phyloP scores from a whole-genome alignment of 1,139 yeast species.

The Pichia sp. region DNA sequence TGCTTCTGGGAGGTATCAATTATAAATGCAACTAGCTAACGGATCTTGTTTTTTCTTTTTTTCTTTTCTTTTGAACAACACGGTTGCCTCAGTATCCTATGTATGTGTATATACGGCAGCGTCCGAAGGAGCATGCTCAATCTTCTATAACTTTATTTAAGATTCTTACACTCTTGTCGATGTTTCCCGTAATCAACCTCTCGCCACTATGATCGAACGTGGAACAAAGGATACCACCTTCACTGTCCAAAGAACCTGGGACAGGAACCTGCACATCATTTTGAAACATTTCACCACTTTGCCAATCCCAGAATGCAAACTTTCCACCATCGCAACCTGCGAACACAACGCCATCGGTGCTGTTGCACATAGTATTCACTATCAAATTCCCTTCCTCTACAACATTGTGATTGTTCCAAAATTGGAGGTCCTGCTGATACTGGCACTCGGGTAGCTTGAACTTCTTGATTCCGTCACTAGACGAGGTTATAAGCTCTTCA shows the following conservation, averaged over 20 bases:
- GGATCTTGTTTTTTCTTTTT: too few relatives aligned
- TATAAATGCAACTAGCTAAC: neutral
- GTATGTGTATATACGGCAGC: too few relatives aligned
- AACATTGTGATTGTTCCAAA: constrained; percentile 41
- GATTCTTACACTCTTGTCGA: constrained; percentile 82
- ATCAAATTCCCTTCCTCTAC: constrained; percentile 38
- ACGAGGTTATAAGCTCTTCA: constrained; percentile 73
- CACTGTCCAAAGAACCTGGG: constrained; percentile 68
- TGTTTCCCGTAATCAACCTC: constrained; percentile 79
- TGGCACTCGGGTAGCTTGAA: constrained; percentile 82
- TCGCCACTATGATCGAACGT: constrained; percentile 85
- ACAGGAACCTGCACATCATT: constrained; percentile 45
- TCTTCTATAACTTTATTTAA: constrained; percentile 57
- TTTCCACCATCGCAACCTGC: constrained; percentile 85
- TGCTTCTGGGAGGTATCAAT: constrained; percentile 4
- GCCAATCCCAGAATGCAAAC: constrained; percentile 75
- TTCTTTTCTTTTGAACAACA: neutral
- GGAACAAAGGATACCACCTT: constrained; percentile 66
- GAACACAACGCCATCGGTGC: constrained; percentile 63
- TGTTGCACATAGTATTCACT: constrained; percentile 60
- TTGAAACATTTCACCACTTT: constrained; percentile 61
- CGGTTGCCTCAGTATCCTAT: neutral
- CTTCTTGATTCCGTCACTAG: constrained; percentile 74
- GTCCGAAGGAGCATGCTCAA: neutral
- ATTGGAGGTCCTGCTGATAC: constrained; percentile 49